Evolutionary conservation across 179 eudicot genomes (phyloP), one percentile per base, ranked within the genome.

Genomic region (Spinacia oleracea): DNA sequence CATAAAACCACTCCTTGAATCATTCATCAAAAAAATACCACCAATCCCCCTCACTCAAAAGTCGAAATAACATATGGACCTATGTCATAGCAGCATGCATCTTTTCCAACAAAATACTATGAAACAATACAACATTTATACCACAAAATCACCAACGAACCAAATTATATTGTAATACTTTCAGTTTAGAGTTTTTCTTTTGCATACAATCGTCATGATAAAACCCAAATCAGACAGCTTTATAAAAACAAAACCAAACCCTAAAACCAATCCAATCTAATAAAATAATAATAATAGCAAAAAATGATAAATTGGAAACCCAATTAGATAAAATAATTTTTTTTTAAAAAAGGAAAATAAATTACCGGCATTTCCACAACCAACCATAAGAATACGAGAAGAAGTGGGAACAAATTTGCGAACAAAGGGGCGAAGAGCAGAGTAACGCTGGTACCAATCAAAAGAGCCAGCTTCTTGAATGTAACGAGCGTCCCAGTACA

Each of bases 361-460:
- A 67, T 78, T 85, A 92, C 97, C 93, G n/a, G 98, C 96, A 85
- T 94, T 94, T 76, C 98, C 98, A 51, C 98, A 94, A 4, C 98
- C 97, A 55, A 91, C 94, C 94, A 94, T 91, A 80, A 94, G 97
- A 55, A 94, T 64, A 25, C 84, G 80, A 34, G 94, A 89, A 40
- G 88, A 80, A 29, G 88, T 73, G 69, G 92, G 84, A 43, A 93
- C 38, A 79, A 83, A 88, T 16, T 86, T 84, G 42, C 92, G 96
- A 53, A 93, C 83, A 72, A 93, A 92, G 25, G 98, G 96, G 42
- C 93, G 88, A 31, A 94, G 91, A 70, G 94, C 90, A 23, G 90
- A 86, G 86, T 94, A 94, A 3, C 93, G 91, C 70, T 94, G 98
- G 82, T 94, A 94, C 98, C 98, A 93, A 62, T 93, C 98, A 67